Conservation (phyloP, 495 filamentous ascomycete genomes). For the Aspergillus panamensis region DNA sequence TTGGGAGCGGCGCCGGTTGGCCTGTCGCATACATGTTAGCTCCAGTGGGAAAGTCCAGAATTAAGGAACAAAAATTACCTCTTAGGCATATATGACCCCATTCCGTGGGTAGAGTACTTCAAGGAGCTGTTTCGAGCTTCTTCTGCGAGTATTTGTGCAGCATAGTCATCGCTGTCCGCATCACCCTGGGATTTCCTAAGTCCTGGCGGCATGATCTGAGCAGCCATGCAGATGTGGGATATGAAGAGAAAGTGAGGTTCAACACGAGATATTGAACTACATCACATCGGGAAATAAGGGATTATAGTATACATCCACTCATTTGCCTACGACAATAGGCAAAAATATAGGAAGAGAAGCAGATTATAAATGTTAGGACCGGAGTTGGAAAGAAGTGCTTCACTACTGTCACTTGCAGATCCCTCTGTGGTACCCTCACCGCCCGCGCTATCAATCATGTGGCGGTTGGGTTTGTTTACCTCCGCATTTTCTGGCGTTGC, state of each 20-base stretch:
- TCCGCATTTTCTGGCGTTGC: conserved; percentile 5
- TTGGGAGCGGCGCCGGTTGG: conserved; percentile 67
- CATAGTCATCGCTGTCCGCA: conserved; percentile 64
- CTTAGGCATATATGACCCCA: conserved; percentile 65
- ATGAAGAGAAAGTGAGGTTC: neutral
- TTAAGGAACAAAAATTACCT: conserved; percentile 50
- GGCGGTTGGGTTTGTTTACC: conserved; percentile 24
- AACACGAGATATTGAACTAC: neutral
- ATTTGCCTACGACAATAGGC: neutral
- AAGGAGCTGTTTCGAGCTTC: conserved; percentile 69
- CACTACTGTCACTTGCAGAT: neutral
- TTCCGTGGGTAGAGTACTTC: conserved; percentile 68
- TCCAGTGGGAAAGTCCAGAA: neutral
- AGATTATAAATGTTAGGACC: neutral
- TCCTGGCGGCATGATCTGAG: conserved; percentile 21
- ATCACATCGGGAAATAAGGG: neutral
- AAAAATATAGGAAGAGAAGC: neutral
- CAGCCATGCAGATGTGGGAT: neutral
- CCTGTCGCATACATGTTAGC: conserved; percentile 30
- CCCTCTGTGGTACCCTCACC: conserved; percentile 14
- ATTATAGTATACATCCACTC: neutral
- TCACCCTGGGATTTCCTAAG: conserved; percentile 26
- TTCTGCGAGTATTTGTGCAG: conserved; percentile 66
- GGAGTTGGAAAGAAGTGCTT: no score
- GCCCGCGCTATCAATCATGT: conserved; percentile 19